These are phyloP conservation scores for Tremellales sp. DNA, from an alignment of 1,284 basidiomycete genomes.

Conservation along the genomic window DNA sequence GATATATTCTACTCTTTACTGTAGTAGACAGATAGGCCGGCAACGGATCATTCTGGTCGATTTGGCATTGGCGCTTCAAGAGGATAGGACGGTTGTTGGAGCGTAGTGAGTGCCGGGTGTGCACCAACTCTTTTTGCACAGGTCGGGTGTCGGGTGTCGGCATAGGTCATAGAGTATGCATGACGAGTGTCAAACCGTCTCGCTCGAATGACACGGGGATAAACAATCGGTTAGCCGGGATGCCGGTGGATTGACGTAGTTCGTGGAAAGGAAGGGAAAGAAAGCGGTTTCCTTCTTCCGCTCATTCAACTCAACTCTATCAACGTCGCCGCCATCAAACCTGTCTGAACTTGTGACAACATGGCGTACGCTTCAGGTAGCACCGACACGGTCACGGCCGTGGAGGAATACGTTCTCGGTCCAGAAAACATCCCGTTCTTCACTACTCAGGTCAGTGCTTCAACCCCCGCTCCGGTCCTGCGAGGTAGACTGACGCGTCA, in stretches of 20 bases:
- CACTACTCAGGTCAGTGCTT: slow-evolving; percentile 50
- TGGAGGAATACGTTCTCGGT: slow-evolving; percentile 58
- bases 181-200: no score
- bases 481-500: slow-evolving; percentile 4
- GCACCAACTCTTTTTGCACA: slow-evolving; percentile 38
- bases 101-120: slow-evolving; percentile 44
- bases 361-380: background rate
- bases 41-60: slow-evolving; percentile 46
- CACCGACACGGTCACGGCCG: slow-evolving; percentile 11
- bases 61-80: slow-evolving; percentile 44
- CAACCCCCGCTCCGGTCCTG: slow-evolving; percentile 7
- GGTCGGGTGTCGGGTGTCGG: no score
- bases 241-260: no score
- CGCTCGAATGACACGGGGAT: no score
- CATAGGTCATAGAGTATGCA: no score
- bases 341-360: no score
- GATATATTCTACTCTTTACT: slow-evolving; percentile 21
- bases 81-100: slow-evolving; percentile 42
- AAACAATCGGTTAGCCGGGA: no score
- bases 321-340: slow-evolving; percentile 2
- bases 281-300: no score
- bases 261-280: no score
- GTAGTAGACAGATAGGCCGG: slow-evolving; percentile 37
- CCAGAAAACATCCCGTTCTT: slow-evolving; percentile 62
- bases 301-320: slow-evolving; percentile 3